phyloP scores from a whole-genome alignment of 352 stramenopile species.

The Pythium rishiriense region DNA sequence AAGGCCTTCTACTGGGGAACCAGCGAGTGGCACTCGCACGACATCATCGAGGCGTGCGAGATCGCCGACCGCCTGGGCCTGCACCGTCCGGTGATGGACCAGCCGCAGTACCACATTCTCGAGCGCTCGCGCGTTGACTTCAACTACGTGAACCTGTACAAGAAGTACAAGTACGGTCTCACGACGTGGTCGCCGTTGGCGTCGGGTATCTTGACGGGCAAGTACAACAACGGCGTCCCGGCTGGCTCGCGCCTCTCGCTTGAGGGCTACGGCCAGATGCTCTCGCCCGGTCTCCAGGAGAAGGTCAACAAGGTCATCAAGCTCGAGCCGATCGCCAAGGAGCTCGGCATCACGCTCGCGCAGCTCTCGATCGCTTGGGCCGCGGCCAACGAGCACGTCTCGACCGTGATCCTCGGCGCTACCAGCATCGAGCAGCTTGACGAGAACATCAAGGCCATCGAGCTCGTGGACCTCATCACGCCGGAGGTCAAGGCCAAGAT shows the following conservation, averaged over 20 bases:
- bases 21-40: constrained; percentile 59
- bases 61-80: constrained; percentile 42
- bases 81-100: constrained; percentile 43
- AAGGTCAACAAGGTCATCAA: constrained; percentile 44
- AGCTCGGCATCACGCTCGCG: constrained; percentile 57
- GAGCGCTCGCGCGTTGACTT: constrained; percentile 59
- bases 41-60: constrained; percentile 65
- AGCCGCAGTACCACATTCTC: constrained; percentile 69
- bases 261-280: constrained; percentile 41
- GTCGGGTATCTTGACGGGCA: constrained; percentile 59
- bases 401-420: constrained; percentile 48
- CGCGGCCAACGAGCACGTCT: constrained; percentile 50
- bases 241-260: constrained; percentile 54
- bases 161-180: constrained; percentile 53
- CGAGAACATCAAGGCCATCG: constrained; percentile 44
- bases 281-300: constrained; percentile 52
- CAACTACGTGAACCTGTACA: constrained; percentile 63
- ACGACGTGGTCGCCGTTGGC: constrained; percentile 34
- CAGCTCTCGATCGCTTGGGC: constrained; percentile 57
- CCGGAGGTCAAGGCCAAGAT: constrained; percentile 1
- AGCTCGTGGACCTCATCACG: constrained; percentile 39
- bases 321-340: constrained; percentile 49
- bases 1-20: constrained; percentile 49
- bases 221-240: constrained; percentile 51
- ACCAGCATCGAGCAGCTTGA: constrained; percentile 51